Evolutionary conservation across 2,329 filamentous ascomycete species (phyloP), one percentile per base, ranked within the genome.

Genomic region (Camptophora hylomeconis): DNA sequence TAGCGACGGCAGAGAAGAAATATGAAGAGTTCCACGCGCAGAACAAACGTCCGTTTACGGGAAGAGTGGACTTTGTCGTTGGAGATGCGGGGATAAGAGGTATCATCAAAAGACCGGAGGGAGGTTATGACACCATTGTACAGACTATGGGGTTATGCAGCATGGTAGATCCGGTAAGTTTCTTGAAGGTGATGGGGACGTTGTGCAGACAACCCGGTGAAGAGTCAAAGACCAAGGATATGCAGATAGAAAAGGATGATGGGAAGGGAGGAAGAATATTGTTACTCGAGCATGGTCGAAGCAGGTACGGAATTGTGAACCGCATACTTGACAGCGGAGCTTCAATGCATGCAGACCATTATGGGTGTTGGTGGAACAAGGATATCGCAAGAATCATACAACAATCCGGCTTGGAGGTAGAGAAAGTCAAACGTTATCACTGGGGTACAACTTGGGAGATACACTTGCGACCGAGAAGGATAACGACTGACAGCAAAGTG

Each of bases 311-410:
- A 14, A 63, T 59, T 57, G 4, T 19, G 7, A 65, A 66, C 45
- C 44, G 45, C 4, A 48, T 63, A 8, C 42, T 66, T 31, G 61
- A 65, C 39, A 58, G 57, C 27, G 43, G 58, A 31, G 62, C 62
- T 2, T 49, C 58, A 4, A 49, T 53, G 20, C 62, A 65, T 47
- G 62, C 62, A 18, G 49, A 62, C 37, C 49, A 53, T n/a, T 59
- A 63, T 47, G 62, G 62, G 10, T 66, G 62, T 43, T 66, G 62
- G 61, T 64, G 57, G 53, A 66, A 66, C 45, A 52, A 60, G 20
- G 61, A 66, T 50, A 62, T 66, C 25, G 59, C 57, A 18, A 47
- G 51, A 31, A 56, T 65, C 38, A 52, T 65, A n/a, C 40, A 46
- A 30, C 48, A 59, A 19, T 63, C 60, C 40, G 61, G 60, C 16